A percentile compares a stretch with the other conserved stretches of the same genome.
Conservation (phyloP, 495 filamentous ascomycete species). For the Platismatia glauca region DNA sequence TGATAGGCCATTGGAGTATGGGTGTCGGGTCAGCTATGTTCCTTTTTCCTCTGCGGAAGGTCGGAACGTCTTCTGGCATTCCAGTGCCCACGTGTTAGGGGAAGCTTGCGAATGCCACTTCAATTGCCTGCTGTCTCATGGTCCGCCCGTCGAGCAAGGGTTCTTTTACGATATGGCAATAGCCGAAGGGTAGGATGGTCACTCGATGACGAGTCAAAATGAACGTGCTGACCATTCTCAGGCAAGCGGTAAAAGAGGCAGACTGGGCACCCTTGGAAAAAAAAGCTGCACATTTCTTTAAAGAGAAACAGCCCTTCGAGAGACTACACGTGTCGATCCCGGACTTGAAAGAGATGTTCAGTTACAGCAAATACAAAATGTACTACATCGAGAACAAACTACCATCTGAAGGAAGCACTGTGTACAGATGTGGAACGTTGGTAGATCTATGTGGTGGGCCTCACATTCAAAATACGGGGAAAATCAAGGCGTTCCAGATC, state of each 20-base stretch:
- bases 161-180: slow-evolving; percentile 99
- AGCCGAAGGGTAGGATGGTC: slow-evolving; percentile 46
- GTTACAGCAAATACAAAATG: slow-evolving; percentile 91
- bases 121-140: slow-evolving; percentile 83
- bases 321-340: slow-evolving; percentile 80
- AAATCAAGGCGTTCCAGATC: slow-evolving; percentile 87
- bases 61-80: slow-evolving; percentile 86
- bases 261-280: slow-evolving; percentile 78
- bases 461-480: slow-evolving; percentile 85
- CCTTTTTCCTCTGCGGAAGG: slow-evolving; percentile 80
- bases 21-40: slow-evolving; percentile 68
- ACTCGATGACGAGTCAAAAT: not conserved
- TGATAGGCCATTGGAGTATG: slow-evolving; percentile 74
- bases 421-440: slow-evolving; percentile 77
- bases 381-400: slow-evolving; percentile 93
- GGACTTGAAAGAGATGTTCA: slow-evolving; percentile 90
- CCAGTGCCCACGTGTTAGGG: slow-evolving; percentile 85
- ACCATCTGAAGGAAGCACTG: slow-evolving; percentile 77
- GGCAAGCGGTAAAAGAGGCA: slow-evolving; percentile 55
- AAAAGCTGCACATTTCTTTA: slow-evolving; percentile 67
- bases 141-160: slow-evolving; percentile 82
- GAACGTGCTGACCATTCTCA: slow-evolving; percentile 13
- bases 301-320: slow-evolving; percentile 95
- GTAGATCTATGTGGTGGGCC: slow-evolving; percentile 75
- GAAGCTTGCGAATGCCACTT: slow-evolving; percentile 85